Percentiles rank a stretch among this genome's conserved stretches.
These are phyloP conservation scores for Exophiala spinifera DNA, from an alignment of 2,329 filamentous ascomycete species.

Conservation along the genomic window DNA sequence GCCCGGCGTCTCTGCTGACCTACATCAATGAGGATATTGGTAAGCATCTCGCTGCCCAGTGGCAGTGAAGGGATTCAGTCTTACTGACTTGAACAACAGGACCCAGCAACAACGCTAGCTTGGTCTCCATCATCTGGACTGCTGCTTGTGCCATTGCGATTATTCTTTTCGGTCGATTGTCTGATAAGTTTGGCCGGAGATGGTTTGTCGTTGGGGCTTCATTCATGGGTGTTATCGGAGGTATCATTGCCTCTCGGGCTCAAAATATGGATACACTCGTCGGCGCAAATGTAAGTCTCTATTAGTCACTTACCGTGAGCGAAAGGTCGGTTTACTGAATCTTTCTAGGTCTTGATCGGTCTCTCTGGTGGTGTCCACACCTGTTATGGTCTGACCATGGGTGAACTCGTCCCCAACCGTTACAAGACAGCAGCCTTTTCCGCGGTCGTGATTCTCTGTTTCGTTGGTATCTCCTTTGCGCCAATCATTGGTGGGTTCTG, in stretches of 20 bases:
- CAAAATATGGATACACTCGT: slow-evolving; percentile 34
- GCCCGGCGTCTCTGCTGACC: slow-evolving; percentile 23
- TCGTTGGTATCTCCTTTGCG: background rate
- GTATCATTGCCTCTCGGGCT: slow-evolving; percentile 33
- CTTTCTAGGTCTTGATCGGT: slow-evolving; percentile 1
- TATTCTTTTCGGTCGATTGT: slow-evolving; percentile 22
- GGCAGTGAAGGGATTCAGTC: background rate
- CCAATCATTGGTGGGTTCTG: too few relatives aligned
- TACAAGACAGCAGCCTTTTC: slow-evolving; percentile 6
- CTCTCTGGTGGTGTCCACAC: slow-evolving; percentile 11
- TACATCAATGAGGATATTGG: slow-evolving; percentile 20
- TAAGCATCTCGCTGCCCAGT: slow-evolving; percentile 1
- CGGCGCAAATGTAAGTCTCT: slow-evolving; percentile 26
- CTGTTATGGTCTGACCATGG: slow-evolving; percentile 15
- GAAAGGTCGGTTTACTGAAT: too few relatives aligned
- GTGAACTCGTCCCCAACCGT: slow-evolving; percentile 14
- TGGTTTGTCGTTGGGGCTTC: slow-evolving; percentile 17
- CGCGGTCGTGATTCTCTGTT: background rate
- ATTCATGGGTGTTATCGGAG: slow-evolving; percentile 16
- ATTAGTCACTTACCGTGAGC: too few relatives aligned
- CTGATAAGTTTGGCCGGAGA: slow-evolving; percentile 22
- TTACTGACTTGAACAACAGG: background rate
- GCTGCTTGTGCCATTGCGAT: slow-evolving; percentile 9
- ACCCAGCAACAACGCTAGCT: slow-evolving; percentile 7
- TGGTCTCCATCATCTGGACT: slow-evolving; percentile 22